Conservation (phyloP, 2,329 filamentous ascomycete species). For the Amesomyces nigricolor region DNA sequence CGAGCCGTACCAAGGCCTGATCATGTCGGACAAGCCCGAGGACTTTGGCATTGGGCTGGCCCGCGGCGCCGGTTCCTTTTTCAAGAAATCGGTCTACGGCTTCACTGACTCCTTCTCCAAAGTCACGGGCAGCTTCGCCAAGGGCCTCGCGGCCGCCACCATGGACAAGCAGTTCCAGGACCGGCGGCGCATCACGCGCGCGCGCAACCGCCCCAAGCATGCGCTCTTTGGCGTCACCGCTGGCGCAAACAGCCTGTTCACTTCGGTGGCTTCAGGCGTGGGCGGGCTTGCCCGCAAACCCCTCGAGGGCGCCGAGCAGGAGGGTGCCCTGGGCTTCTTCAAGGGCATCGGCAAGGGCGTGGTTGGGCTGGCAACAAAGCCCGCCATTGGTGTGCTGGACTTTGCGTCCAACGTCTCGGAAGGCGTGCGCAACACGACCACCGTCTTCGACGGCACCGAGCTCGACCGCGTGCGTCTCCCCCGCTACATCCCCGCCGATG, state of each 20-base stretch:
- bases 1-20: constrained; percentile 93
- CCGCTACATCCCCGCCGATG: constrained; percentile 86
- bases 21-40: constrained; percentile 92
- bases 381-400: constrained; percentile 93
- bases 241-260: constrained; percentile 91
- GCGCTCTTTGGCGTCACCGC: constrained; percentile 93
- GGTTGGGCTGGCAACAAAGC: constrained; percentile 91
- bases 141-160: constrained; percentile 89
- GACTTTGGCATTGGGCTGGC: constrained; percentile 93
- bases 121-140: constrained; percentile 93
- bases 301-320: constrained; percentile 90
- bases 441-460: constrained; percentile 91
- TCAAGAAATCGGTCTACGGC: constrained; percentile 98
- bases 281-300: constrained; percentile 91
- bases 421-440: constrained; percentile 97
- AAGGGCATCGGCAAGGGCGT: constrained; percentile 96
- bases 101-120: constrained; percentile 97
- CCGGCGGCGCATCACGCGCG: constrained; percentile 84
- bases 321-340: constrained; percentile 89
- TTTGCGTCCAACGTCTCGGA: constrained; percentile 95
- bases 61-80: constrained; percentile 92
- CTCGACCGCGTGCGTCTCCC: constrained; percentile 91
- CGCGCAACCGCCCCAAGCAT: constrained; percentile 92
- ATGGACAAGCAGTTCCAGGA: constrained; percentile 99
- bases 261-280: constrained; percentile 86